A percentile compares a stretch with the other conserved stretches of the same genome.
Conservation (phyloP, 2,329 filamentous ascomycete genomes). For the Penicillium crustosum region DNA sequence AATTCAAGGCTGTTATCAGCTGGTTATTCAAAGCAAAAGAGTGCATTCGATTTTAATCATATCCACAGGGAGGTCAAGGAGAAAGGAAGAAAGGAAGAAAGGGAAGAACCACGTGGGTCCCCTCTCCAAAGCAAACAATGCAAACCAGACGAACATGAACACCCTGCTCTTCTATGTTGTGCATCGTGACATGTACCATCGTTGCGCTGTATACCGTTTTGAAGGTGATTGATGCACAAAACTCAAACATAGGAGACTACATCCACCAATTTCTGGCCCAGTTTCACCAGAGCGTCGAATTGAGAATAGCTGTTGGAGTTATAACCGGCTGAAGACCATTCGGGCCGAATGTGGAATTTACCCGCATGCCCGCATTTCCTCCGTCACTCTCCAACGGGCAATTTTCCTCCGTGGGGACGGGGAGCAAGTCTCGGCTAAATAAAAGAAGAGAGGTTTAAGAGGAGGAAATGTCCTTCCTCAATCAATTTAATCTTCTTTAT, state of each 20-base stretch:
- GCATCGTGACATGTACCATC: neutral
- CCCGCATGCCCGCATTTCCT: slow-evolving; percentile 10
- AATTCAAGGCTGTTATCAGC: neutral
- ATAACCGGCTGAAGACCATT: neutral
- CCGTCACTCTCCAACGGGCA: slow-evolving; percentile 24
- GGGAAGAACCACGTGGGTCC: too few relatives aligned
- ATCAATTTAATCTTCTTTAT: neutral
- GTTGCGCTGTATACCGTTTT: neutral
- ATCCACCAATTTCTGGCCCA: neutral
- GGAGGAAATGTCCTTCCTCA: neutral
- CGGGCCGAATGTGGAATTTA: slow-evolving; percentile 7
- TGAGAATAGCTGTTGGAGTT: neutral
- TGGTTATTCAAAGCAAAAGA: neutral
- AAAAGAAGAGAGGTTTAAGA: slow-evolving; percentile 10
- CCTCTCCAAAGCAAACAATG: too few relatives aligned
- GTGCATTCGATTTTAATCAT: neutral
- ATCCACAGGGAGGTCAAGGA: neutral
- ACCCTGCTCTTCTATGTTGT: too few relatives aligned
- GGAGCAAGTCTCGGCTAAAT: slow-evolving; percentile 20
- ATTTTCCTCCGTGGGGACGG: slow-evolving; percentile 25
- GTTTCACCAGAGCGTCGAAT: neutral
- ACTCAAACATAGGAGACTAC: neutral
- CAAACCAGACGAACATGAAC: too few relatives aligned
- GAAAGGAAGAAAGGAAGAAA: too few relatives aligned
- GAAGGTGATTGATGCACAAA: neutral